phyloP scores from a whole-genome alignment of 768 basidiomycete species.

The Lentinula guzmanii region DNA sequence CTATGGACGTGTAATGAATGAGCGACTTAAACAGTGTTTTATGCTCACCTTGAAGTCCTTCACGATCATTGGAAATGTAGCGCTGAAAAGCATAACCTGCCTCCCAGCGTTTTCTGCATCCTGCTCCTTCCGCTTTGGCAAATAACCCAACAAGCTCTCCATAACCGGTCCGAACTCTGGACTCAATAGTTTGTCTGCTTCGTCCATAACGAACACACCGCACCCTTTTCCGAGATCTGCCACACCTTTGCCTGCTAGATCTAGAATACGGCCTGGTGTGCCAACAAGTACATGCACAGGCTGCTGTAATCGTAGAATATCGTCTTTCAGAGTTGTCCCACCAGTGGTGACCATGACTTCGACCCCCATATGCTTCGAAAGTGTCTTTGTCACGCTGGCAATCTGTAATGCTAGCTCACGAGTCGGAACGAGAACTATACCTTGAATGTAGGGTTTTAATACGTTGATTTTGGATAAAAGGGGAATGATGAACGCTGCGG shows the following conservation, averaged over 20 bases:
- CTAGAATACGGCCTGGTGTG: constrained; percentile 93
- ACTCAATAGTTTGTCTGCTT: constrained; percentile 95
- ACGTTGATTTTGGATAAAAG: constrained; percentile 90
- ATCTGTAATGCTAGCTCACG: constrained; percentile 98
- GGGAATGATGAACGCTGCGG: constrained; percentile 98
- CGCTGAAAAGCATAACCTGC: constrained; percentile 99
- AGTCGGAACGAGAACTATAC: constrained; percentile 95
- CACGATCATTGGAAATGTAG: constrained; percentile 98
- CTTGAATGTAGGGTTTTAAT: constrained; percentile 84
- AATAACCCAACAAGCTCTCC: constrained; percentile 87
- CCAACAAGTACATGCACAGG: constrained; percentile 94
- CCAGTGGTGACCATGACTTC: constrained; percentile 99
- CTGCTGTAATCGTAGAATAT: constrained; percentile 89
- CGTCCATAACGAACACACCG: constrained; percentile 98
- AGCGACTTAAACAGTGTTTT: not conserved
- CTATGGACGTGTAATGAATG: constrained; percentile 29
- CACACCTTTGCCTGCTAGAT: constrained; percentile 87
- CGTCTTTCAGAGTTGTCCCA: constrained; percentile 96
- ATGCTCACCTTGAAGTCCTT: constrained; percentile 91
- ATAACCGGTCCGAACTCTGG: constrained; percentile 98
- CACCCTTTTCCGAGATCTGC: constrained; percentile 87
- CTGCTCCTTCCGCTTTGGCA: constrained; percentile 48
- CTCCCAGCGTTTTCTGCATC: constrained; percentile 23
- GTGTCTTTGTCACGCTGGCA: constrained; percentile 95
- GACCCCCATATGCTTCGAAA: constrained; percentile 91